Evolutionary conservation across 495 filamentous ascomycete genomes (phyloP).

Genomic region (Penicillium ochrochloron): DNA sequence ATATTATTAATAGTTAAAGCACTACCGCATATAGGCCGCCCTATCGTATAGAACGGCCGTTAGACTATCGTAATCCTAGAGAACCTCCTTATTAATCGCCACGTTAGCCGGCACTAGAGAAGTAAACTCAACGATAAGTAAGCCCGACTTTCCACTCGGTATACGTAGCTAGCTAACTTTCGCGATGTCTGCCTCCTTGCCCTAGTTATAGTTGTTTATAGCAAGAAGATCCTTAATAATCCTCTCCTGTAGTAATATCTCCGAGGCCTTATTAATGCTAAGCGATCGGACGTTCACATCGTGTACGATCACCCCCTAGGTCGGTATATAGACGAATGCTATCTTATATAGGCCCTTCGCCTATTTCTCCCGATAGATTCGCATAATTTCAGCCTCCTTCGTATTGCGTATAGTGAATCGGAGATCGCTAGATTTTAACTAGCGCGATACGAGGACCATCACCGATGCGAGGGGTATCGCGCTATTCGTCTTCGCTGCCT

Average conservation of each 20-base stretch:
- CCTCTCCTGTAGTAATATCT: neutral
- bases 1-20: neutral
- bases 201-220: neutral
- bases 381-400: neutral
- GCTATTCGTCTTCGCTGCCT: neutral
- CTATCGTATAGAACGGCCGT: neutral
- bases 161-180: neutral
- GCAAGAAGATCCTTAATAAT: neutral
- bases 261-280: neutral
- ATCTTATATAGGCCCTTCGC: neutral
- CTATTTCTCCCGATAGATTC: neutral
- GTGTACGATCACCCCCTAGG: neutral
- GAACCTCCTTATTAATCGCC: neutral
- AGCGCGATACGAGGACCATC: neutral
- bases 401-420: neutral
- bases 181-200: neutral
- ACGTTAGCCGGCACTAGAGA: neutral
- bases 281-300: neutral
- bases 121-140: neutral
- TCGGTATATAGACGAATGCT: neutral
- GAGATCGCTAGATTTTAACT: neutral
- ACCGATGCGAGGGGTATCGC: neutral
- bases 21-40: neutral
- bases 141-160: neutral
- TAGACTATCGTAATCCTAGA: neutral